Evolutionary conservation across 768 basidiomycete species (phyloP), one percentile per base, ranked within the genome.

Genomic region (Phlegmacium glaucopus): DNA sequence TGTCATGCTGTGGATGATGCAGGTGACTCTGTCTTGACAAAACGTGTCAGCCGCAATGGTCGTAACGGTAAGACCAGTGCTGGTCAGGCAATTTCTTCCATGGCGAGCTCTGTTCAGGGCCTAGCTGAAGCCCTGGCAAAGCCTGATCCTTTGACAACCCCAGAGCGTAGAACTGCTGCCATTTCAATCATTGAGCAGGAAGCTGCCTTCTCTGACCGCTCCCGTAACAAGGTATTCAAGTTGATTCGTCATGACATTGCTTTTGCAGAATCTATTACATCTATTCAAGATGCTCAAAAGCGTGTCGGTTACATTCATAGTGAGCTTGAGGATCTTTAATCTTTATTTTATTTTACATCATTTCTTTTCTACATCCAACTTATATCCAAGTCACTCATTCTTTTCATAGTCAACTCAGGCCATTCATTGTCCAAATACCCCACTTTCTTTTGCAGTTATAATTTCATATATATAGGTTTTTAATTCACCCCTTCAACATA

Each of bases 151-250:
- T 27, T 42, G 0, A 39, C 50, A 29, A 51, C 57, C 16, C 57
- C 57, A 13, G 38, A 15, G 6, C 42, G 48, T 18, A 43, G 51
- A 10, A 29, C 18, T 1, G 40, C 50, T 30, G 57, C 55, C 13
- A 53, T 61, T 28, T 38, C 51, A 37, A 15, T 39, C 6, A 47
- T 58, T 28, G 53, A 58, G 17, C 54, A 57, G 28, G 52, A 59
- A 48, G 55, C 32, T 37, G 52, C 57, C 10, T 54, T 57, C 12
- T 56, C 56, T 8, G 51, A 59, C 1, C 16, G 57, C 43, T 50
- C 59, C 30, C 48, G 54, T 30, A 38, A 48, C 6, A 8, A 50
- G 15, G 47, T 45, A 4, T 50, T 53, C 48, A 53, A 44, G 36
- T 39, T 61, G 16, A 53, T 61, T 37, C 44, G 48, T 18, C n/a